Percentiles rank a stretch among this genome's conserved stretches.
These are phyloP conservation scores for Ligustrum vulgare DNA, from an alignment of 257 asterid genomes.

Conservation along the genomic window DNA sequence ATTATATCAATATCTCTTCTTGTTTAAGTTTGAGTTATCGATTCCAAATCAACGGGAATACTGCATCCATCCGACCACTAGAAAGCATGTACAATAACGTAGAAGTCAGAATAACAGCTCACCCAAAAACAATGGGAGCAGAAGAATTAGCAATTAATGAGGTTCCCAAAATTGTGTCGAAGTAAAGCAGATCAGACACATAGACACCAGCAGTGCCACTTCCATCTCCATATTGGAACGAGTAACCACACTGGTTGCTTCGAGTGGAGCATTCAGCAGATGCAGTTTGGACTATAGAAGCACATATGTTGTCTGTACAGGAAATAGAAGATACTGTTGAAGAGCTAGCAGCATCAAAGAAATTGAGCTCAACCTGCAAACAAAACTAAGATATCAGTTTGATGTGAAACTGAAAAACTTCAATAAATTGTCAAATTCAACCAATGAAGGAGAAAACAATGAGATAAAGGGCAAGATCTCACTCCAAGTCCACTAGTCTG, in stretches of 20 bases:
- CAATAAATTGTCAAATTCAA: not conserved
- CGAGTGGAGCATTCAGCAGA: conserved; percentile 66
- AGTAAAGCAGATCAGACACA: conserved; percentile 67
- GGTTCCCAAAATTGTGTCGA: conserved; percentile 67
- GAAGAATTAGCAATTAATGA: conserved; percentile 74
- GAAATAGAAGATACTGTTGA: conserved; percentile 67
- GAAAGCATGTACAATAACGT: not conserved
- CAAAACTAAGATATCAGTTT: not conserved
- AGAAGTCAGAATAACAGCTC: conserved; percentile 24
- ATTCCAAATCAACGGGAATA: not conserved
- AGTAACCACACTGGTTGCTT: conserved; percentile 68
- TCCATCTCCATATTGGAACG: conserved; percentile 89
- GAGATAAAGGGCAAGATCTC: conserved; percentile 22
- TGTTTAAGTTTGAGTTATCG: not conserved
- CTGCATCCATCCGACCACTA: not conserved
- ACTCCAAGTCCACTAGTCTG: conserved; percentile 83
- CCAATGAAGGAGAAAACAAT: conserved; percentile 6
- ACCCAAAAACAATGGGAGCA: conserved; percentile 89
- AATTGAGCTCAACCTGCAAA: conserved; percentile 73
- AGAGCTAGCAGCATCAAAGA: conserved; percentile 63
- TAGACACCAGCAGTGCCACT: conserved; percentile 85
- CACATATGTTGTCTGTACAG: conserved; percentile 68
- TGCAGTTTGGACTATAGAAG: conserved; percentile 53
- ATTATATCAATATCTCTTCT: not conserved
- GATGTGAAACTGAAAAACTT: conserved; percentile 19